Base-by-base conservation (phyloP, 1,139 yeast species). In the Pneumocystis wakefieldiae region DNA sequence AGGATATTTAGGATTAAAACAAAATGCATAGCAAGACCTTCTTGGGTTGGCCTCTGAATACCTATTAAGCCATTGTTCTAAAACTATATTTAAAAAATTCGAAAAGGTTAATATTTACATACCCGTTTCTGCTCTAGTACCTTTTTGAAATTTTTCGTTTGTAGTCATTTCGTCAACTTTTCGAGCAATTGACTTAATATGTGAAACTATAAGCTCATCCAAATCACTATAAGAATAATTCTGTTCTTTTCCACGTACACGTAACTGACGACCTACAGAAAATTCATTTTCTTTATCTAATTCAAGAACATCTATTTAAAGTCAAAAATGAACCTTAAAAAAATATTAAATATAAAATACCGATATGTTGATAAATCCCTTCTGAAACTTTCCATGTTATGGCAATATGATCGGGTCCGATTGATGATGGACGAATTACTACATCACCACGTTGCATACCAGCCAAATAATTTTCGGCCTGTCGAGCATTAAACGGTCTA, bases 321-420 rank as follows among this genome's bases (percentile, higher is more conserved):
- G 15, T 48, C 12, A 48, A 48, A 24, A 24, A n/a, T 24, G 4
- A 48, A 10, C 12, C 10, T 48, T 32, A 32, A 4, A 10, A 48
- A 48, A 48, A 24, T 48, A 19, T 48, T 48, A 48, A 12, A 14
- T 10, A 17, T 15, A 48, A n/a, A 24, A 48, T 48, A 48, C 55
- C 55, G 14, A 94, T 78, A 73, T 92, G 97, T 73, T 94, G 98
- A 76, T 86, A 94, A 68, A 92, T 77, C 72, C 85, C 87, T 71
- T 87, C 92, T 66, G 89, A 92, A 55, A 94, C 91, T 73, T 92
- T 92, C 97, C 98, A 92, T 0, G 99, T 92, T 57, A 91, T 86
- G 1, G 96, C 91, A 69, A 92, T 80, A 73, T 84, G 96, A 68
- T 88, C 87, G 59, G 83, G 80, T 42, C 98, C 98, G 67, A 85